Percentiles rank a stretch among this genome's conserved stretches.
These are phyloP conservation scores for Aspergillus nomiae DNA, from an alignment of 2,329 filamentous ascomycete species.

Conservation along the genomic window DNA sequence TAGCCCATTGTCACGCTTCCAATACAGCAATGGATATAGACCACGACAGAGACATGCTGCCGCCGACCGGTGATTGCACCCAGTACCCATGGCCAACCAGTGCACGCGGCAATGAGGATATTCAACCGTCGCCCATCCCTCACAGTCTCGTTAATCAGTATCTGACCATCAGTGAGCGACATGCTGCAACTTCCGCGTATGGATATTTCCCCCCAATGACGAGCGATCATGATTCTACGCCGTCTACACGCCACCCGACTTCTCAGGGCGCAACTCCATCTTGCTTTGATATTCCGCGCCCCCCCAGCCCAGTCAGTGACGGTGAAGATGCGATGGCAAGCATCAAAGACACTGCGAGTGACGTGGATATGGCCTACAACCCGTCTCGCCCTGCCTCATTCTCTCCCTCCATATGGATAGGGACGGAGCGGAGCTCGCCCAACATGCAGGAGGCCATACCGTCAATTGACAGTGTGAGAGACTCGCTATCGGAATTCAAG, in stretches of 20 bases:
- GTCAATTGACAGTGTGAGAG: not conserved
- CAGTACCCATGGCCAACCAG: conserved; percentile 23
- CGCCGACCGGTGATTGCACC: conserved; percentile 12
- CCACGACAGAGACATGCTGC: conserved; percentile 23
- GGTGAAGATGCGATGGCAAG: conserved; percentile 25
- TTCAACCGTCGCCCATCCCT: conserved; percentile 33
- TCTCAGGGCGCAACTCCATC: conserved; percentile 8
- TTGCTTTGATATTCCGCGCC: conserved; percentile 27
- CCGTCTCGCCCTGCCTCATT: conserved; percentile 11
- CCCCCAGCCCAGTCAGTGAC: conserved; percentile 46
- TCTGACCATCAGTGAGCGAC: conserved; percentile 34
- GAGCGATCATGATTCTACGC: not conserved
- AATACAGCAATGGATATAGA: conserved; percentile 35
- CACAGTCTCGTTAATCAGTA: conserved; percentile 31
- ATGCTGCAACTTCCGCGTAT: conserved; percentile 31
- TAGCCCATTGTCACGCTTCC: conserved; percentile 6
- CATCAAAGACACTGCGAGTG: conserved; percentile 13
- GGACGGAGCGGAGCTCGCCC: not conserved
- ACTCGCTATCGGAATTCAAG: not conserved
- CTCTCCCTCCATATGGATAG: not conserved
- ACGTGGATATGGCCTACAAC: conserved; percentile 22
- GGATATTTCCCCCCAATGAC: conserved; percentile 27
- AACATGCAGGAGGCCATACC: conserved; percentile 9
- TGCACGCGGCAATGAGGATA: conserved; percentile 19
- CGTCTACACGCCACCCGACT: conserved; percentile 2